These are phyloP conservation scores for Lenzites betulinus DNA, from an alignment of 768 basidiomycete genomes.

Conservation along the genomic window DNA sequence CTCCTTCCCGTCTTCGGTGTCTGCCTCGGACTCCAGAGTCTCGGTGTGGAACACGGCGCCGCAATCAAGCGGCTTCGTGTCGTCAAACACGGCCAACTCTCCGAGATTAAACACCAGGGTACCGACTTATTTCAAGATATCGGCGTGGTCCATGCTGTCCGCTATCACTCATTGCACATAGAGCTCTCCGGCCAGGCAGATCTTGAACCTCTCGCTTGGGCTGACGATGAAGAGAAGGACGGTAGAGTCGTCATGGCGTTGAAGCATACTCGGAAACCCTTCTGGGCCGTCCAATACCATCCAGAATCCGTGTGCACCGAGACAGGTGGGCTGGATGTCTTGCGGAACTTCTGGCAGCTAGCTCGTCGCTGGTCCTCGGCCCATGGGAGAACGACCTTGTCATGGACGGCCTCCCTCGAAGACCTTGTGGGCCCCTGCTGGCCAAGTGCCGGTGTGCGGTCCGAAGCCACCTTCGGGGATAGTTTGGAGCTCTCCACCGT, in stretches of 20 bases:
- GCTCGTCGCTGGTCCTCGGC: conserved; percentile 57
- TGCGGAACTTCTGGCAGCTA: conserved; percentile 75
- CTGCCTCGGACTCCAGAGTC: conserved; percentile 80
- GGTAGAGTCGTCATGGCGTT: conserved; percentile 75
- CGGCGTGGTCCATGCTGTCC: conserved; percentile 57
- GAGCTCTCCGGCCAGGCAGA: conserved; percentile 46
- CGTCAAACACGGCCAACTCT: conserved; percentile 84
- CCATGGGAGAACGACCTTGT: conserved; percentile 37
- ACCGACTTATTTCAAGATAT: conserved; percentile 64
- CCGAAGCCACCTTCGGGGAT: neutral
- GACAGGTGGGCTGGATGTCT: conserved; percentile 65
- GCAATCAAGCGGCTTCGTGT: conserved; percentile 55
- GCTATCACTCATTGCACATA: conserved; percentile 81
- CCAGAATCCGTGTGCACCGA: conserved; percentile 80
- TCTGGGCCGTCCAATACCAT: conserved; percentile 91
- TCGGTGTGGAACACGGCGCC: conserved; percentile 69
- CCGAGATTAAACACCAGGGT: conserved; percentile 58
- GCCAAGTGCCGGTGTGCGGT: conserved; percentile 51
- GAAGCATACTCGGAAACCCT: conserved; percentile 63
- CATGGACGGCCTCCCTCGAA: conserved; percentile 45
- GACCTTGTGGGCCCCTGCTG: conserved; percentile 53
- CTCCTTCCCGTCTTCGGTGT: conserved; percentile 80
- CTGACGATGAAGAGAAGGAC: conserved; percentile 65
- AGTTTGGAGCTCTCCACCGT: conserved; percentile 23
- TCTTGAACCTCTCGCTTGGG: conserved; percentile 72